Base-by-base conservation (phyloP, 805 yeast species). In the Kodamaea hsintzibuensis region DNA sequence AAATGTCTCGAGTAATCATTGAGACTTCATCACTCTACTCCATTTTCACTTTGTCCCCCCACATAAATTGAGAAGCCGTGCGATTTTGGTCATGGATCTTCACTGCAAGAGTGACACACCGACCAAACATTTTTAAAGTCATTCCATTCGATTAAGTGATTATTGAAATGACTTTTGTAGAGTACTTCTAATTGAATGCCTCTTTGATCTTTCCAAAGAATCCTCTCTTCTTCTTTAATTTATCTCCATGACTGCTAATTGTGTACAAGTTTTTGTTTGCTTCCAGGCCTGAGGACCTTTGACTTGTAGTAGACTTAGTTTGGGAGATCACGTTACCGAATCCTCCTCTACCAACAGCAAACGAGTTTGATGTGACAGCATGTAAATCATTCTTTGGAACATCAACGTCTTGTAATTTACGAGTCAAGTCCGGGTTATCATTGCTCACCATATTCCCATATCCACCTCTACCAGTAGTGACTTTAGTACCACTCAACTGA, bases 401-500 rank as follows among this genome's bases (percentile, higher is more conserved):
- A 42, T 84, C 89, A 5, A 84, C 89, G 61, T 84, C 91, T 66
- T 86, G 91, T 10, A 88, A 79, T 59, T 76, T 78, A 56, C 91
- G 74, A 4, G 89, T 78, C 48, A 81, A 61, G 48, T 78, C 76
- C 1, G 86, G 82, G 64, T 86, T 83, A 37, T 76, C 76, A 66
- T 86, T 87, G 57, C 74, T 77, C 52, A 83, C 71, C 89, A 87
- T 87, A 62, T 87, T 87, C 4, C 93, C 93, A 49, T 82, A 84
- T 6, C 93, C 93, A 6, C 93, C 93, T 59, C 93, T 77, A 17
- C 92, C 93, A 1, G 91, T 87, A 22, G 88, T 79, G 62, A 82
- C 81, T 22, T 82, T 79, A 27, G 81, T 79, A 16, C 81, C 80
- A 19, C 81, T 67, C 33, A 84, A 73, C 61, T 73, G 79, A 25